These are phyloP conservation scores for Pelargonium citronellum DNA, from an alignment of 441 rosid genomes.

Conservation along the genomic window DNA sequence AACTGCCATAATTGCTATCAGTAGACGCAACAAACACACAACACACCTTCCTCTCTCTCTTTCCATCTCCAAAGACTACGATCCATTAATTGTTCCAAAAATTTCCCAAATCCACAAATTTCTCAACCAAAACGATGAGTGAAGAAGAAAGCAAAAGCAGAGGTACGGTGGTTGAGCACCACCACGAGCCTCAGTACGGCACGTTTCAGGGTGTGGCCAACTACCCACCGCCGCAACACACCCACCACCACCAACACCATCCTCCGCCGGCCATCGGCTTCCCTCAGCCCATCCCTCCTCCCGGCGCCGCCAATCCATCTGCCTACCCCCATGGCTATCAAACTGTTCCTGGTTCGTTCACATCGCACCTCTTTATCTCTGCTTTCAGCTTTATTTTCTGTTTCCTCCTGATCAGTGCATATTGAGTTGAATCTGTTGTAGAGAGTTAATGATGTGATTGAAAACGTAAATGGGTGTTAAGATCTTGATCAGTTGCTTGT, in stretches of 20 bases:
- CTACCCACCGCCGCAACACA: constrained; percentile 58
- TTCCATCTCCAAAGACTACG: not conserved
- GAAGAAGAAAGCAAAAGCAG: not conserved
- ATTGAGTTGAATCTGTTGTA: not conserved
- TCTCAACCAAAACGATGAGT: not conserved
- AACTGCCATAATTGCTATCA: not conserved
- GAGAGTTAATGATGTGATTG: not conserved
- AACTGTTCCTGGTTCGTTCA: constrained; percentile 55
- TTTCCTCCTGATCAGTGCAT: not conserved
- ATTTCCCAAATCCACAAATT: not conserved
- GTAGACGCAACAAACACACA: not conserved
- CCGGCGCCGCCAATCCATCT: constrained; percentile 41
- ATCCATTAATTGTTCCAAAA: not conserved
- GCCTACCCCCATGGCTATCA: constrained; percentile 59
- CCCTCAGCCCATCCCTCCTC: constrained; percentile 75
- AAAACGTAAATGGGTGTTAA: not conserved
- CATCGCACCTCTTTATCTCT: not conserved
- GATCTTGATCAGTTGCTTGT: not conserved
- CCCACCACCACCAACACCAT: constrained; percentile 16
- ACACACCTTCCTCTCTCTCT: not conserved
- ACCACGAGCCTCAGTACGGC: constrained; percentile 47
- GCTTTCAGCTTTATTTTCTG: not conserved
- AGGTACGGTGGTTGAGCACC: not conserved
- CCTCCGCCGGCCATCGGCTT: constrained; percentile 57
- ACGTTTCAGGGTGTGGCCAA: constrained; percentile 91